phyloP scores from a whole-genome alignment of 192 early-diverging fungal species.

The Chytriomyces hyalinus region DNA sequence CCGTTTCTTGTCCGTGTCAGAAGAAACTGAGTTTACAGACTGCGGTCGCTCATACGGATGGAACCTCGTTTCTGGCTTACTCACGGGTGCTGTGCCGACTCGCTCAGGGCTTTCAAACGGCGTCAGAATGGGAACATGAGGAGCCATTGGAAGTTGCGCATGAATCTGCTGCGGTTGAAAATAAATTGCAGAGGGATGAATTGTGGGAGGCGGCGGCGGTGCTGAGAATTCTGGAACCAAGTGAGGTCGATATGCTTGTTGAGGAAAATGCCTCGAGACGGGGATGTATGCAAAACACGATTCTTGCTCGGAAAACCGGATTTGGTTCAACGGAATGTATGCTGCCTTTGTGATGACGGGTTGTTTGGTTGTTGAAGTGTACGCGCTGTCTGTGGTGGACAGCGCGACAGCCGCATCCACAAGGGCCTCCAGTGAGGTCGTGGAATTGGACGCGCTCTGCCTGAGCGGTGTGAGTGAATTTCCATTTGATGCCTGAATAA shows the following conservation, averaged over 20 bases:
- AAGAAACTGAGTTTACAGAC: not conserved
- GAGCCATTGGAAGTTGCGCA: not conserved
- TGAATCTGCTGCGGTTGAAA: not conserved
- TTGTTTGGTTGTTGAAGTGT: not conserved
- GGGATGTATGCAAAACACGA: not conserved
- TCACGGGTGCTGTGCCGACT: too few relatives aligned
- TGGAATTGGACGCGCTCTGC: not conserved
- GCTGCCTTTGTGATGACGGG: not conserved
- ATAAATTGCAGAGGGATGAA: constrained; percentile 24
- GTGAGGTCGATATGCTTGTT: not conserved
- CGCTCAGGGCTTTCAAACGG: not conserved
- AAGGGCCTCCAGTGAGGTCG: not conserved
- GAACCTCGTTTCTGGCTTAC: not conserved
- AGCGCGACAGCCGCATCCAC: constrained; percentile 14
- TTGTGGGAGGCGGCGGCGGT: not conserved
- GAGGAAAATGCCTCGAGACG: not conserved
- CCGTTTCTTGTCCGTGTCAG: not conserved
- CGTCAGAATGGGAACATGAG: not conserved
- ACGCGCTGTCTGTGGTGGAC: not conserved
- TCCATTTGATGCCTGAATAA: too few relatives aligned
- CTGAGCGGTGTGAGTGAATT: too few relatives aligned
- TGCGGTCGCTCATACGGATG: not conserved
- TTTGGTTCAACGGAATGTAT: constrained; percentile 18
- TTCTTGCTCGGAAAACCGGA: constrained; percentile 1
- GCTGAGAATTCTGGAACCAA: not conserved